These are phyloP conservation scores for Camellia lanceoleosa DNA, from an alignment of 148 eudicot species.

Conservation along the genomic window DNA sequence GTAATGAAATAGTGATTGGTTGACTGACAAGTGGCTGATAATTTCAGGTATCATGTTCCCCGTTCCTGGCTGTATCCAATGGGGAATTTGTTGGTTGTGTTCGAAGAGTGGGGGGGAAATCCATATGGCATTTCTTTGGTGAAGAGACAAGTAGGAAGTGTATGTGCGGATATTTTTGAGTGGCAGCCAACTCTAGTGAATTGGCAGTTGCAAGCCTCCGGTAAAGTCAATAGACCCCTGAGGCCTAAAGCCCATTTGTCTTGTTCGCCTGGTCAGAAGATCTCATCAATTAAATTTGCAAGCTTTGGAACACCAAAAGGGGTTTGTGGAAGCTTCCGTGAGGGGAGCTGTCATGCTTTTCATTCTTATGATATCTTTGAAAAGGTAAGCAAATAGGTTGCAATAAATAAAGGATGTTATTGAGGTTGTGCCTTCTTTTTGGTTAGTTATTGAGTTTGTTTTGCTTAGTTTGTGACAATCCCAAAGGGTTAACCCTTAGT, in stretches of 20 bases:
- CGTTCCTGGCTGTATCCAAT: constrained; percentile 77
- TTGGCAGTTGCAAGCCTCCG: constrained; percentile 59
- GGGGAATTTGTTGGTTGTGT: constrained; percentile 68
- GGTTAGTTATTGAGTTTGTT: background rate
- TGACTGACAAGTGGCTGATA: constrained; percentile 4
- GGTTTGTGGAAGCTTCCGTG: constrained; percentile 58
- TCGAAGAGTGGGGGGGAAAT: constrained; percentile 79
- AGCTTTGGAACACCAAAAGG: constrained; percentile 88
- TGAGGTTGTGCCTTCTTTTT: background rate
- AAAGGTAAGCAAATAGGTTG: constrained; percentile 42
- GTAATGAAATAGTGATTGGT: background rate
- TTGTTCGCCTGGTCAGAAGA: constrained; percentile 71
- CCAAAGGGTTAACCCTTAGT: background rate
- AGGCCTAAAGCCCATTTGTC: constrained; percentile 76
- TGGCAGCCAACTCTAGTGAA: constrained; percentile 75
- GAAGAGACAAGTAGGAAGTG: constrained; percentile 60
- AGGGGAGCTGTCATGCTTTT: constrained; percentile 80
- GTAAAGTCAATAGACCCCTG: constrained; percentile 56
- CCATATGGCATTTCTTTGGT: constrained; percentile 69
- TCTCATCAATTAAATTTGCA: constrained; percentile 75
- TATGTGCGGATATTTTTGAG: constrained; percentile 68
- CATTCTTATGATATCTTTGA: constrained; percentile 64
- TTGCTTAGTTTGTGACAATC: background rate
- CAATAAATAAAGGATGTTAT: too few relatives aligned
- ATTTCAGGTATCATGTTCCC: constrained; percentile 83